A percentile compares a stretch with the other conserved stretches of the same genome.
Evolutionary conservation across 495 filamentous ascomycete species (phyloP).

Genomic region (Articulospora tetracladia): DNA sequence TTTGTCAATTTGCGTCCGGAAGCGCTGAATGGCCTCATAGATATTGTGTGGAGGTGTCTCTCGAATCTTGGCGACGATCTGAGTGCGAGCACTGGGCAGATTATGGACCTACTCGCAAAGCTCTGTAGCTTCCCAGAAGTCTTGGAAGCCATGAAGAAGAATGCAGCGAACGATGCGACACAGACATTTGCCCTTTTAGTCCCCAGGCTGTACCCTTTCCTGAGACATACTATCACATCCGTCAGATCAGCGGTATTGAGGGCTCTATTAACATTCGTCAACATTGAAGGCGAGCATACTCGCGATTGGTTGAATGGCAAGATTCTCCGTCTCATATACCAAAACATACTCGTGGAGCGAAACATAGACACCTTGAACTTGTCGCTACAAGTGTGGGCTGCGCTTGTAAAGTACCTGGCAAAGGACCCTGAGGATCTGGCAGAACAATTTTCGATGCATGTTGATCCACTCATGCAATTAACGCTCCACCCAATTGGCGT

Average conservation of each 20-base stretch:
- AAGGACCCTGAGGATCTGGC: conserved; percentile 52
- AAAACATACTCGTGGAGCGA: conserved; percentile 91
- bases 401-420: conserved; percentile 66
- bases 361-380: conserved; percentile 69
- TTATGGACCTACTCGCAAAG: conserved; percentile 96
- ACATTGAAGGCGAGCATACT: conserved; percentile 75
- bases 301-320: conserved; percentile 91
- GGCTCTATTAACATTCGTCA: conserved; percentile 87
- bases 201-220: conserved; percentile 90
- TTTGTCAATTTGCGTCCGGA: conserved; percentile 78
- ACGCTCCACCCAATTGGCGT: conserved; percentile 89
- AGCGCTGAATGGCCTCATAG: conserved; percentile 75
- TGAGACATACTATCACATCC: conserved; percentile 93
- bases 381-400: conserved; percentile 83
- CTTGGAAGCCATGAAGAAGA: conserved; percentile 87
- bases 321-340: conserved; percentile 83
- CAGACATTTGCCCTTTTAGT: conserved; percentile 90
- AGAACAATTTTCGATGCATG: conserved; percentile 62
- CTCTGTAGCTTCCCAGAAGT: conserved; percentile 94
- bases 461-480: conserved; percentile 73
- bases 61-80: conserved; percentile 94
- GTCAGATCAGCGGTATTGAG: conserved; percentile 91
- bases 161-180: conserved; percentile 75
- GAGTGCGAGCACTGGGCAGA: conserved; percentile 92
- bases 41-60: conserved; percentile 95